Percentiles rank a stretch among this genome's conserved stretches.
Evolutionary conservation across 805 yeast genomes (phyloP).

Genomic region (Teunomyces atbi): DNA sequence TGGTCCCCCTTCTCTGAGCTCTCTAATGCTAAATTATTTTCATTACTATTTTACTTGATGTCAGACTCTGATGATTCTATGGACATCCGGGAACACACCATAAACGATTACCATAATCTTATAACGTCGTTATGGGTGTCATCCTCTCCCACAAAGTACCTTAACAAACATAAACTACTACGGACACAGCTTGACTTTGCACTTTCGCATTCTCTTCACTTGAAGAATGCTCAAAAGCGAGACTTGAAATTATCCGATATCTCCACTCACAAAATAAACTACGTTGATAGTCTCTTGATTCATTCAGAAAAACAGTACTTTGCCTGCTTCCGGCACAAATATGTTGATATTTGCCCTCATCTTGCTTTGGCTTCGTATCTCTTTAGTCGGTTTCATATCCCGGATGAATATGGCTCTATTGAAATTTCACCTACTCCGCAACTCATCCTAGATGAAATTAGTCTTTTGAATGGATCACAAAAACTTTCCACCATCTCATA

Average conservation of each 20-base stretch:
- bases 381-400: slow-evolving; percentile 27
- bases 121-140: slow-evolving; percentile 17
- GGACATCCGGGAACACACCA: slow-evolving; percentile 14
- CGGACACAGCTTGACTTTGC: slow-evolving; percentile 27
- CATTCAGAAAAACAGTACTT: slow-evolving; percentile 9
- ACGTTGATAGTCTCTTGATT: slow-evolving; percentile 6
- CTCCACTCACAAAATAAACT: background rate
- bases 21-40: background rate
- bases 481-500: slow-evolving; percentile 21
- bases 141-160: slow-evolving; percentile 10
- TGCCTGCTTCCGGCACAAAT: slow-evolving; percentile 22
- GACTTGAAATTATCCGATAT: slow-evolving; percentile 23
- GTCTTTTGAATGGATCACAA: slow-evolving; percentile 25
- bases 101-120: slow-evolving; percentile 19
- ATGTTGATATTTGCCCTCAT: slow-evolving; percentile 27
- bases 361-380: slow-evolving; percentile 26
- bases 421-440: slow-evolving; percentile 9
- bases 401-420: slow-evolving; percentile 22
- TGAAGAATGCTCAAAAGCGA: slow-evolving; percentile 24
- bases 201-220: slow-evolving; percentile 18
- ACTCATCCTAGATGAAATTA: slow-evolving; percentile 13
- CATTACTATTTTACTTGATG: slow-evolving; percentile 6
- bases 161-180: slow-evolving; percentile 19
- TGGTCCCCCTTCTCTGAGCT: background rate
- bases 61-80: slow-evolving; percentile 18